phyloP scores from a whole-genome alignment of 108 stramenopile species.

The Fragilariopsis cylindrus region DNA sequence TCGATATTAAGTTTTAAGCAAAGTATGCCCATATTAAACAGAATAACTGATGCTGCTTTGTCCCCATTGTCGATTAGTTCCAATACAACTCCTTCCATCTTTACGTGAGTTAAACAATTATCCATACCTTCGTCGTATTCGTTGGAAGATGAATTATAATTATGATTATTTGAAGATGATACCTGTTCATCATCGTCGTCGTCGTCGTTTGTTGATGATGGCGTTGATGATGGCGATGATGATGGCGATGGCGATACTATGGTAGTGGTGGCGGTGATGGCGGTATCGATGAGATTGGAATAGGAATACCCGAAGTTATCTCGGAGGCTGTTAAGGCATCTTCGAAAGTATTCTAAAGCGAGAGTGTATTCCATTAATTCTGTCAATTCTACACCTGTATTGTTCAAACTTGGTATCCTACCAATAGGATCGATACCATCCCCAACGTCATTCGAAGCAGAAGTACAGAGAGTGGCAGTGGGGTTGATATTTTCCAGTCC shows the following conservation, averaged over 20 bases:
- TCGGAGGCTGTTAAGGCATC: constrained; percentile 10
- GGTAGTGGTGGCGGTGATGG: not conserved
- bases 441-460: not conserved
- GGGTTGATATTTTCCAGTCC: too few relatives aligned
- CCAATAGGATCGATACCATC: constrained; percentile 14
- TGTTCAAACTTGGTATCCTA: constrained; percentile 34
- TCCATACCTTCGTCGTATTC: constrained; percentile 77
- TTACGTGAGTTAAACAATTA: constrained; percentile 34
- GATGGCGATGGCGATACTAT: not conserved
- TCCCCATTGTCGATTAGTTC: constrained; percentile 22
- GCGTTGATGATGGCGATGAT: not conserved
- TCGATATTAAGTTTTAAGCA: constrained; percentile 29
- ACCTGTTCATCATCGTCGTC: not conserved
- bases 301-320: constrained; percentile 6
- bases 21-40: constrained; percentile 61
- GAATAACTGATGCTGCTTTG: constrained; percentile 34
- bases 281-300: not conserved
- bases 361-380: constrained; percentile 19
- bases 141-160: not conserved
- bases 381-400: constrained; percentile 33
- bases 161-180: constrained; percentile 35
- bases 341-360: constrained; percentile 23
- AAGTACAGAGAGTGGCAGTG: not conserved
- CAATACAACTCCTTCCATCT: constrained; percentile 30
- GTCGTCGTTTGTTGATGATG: not conserved